These are phyloP conservation scores for Nakataea oryzae DNA, from an alignment of 2,329 filamentous ascomycete species.

Conservation along the genomic window DNA sequence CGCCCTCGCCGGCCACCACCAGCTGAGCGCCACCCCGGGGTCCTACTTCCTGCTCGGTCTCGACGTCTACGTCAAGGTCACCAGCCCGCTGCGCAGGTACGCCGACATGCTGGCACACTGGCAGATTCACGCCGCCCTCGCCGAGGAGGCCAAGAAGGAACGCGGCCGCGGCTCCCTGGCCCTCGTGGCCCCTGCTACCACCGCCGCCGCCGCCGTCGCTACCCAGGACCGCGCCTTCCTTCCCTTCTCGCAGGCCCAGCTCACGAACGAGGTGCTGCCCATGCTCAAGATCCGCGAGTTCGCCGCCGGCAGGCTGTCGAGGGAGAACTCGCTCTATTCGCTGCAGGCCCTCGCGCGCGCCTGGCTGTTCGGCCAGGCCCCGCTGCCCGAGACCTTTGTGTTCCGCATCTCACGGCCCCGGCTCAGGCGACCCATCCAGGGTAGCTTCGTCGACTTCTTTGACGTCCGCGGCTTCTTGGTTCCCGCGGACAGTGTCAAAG, in stretches of 20 bases:
- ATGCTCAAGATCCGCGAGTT: conserved; percentile 42
- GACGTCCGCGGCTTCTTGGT: conserved; percentile 29
- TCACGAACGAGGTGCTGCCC: conserved; percentile 34
- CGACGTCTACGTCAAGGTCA: conserved; percentile 52
- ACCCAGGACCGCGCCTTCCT: conserved; percentile 19
- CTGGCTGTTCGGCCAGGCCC: conserved; percentile 41
- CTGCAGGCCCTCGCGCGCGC: conserved; percentile 50
- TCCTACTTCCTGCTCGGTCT: conserved; percentile 48
- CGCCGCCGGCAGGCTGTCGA: conserved; percentile 26
- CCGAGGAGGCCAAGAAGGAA: conserved; percentile 27
- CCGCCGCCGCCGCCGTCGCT: not conserved
- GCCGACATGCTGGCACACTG: conserved; percentile 54
- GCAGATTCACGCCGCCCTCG: conserved; percentile 52
- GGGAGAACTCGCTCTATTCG: conserved; percentile 36
- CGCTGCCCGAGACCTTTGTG: conserved; percentile 34
- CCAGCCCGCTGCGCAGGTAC: conserved; percentile 56
- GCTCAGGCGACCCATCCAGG: conserved; percentile 17
- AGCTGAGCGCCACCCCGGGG: conserved; percentile 40
- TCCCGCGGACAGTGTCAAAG: conserved; percentile 25
- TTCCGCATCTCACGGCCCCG: conserved; percentile 32
- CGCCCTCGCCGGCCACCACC: conserved; percentile 36
- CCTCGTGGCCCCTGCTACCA: conserved; percentile 14
- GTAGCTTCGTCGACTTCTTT: conserved; percentile 40
- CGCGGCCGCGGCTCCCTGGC: conserved; percentile 20
- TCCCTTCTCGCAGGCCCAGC: conserved; percentile 30